phyloP scores from a whole-genome alignment of 108 stramenopile species.

The Aurantiochytrium sp. region DNA sequence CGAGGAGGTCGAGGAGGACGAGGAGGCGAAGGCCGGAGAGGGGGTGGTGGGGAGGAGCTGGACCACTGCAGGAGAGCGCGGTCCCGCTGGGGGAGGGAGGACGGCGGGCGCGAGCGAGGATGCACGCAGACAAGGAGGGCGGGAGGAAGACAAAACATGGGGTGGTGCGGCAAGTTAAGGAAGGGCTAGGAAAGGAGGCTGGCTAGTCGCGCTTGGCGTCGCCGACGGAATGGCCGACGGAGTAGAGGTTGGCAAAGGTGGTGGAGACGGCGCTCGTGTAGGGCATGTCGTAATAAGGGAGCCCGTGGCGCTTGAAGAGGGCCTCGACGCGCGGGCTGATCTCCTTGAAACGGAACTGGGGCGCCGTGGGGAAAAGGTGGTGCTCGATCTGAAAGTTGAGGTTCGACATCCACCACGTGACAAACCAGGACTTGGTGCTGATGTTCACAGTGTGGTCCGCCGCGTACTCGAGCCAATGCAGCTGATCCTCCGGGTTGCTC shows the following conservation, averaged over 20 bases:
- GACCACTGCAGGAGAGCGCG: too few species aligned
- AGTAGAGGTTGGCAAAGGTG: constrained; percentile 22
- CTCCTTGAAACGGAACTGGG: constrained; percentile 81
- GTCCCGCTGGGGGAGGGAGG: too few species aligned
- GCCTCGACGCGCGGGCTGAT: constrained; percentile 75
- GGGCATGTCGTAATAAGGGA: constrained; percentile 55
- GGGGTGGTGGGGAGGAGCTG: too few species aligned
- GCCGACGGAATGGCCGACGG: constrained; percentile 3
- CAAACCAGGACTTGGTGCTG: constrained; percentile 71
- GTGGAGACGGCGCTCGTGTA: neutral
- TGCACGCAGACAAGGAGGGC: too few species aligned
- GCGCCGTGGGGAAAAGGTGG: constrained; percentile 94
- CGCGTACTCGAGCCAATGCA: constrained; percentile 35
- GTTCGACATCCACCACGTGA: constrained; percentile 97
- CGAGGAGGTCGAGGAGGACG: too few species aligned
- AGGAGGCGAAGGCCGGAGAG: too few species aligned
- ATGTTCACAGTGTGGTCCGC: constrained; percentile 32
- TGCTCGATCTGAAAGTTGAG: constrained; percentile 98
- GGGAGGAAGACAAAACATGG: too few species aligned
- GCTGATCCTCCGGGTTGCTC: constrained; percentile 6
- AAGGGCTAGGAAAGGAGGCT: too few species aligned
- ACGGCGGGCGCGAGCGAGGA: too few species aligned
- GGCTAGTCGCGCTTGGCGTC: too few species aligned
- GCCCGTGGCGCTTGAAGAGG: constrained; percentile 94
- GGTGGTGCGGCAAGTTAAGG: too few species aligned